Evolutionary conservation across 78 protist genomes (phyloP).

Genomic region (Trichosphaerium sp.): DNA sequence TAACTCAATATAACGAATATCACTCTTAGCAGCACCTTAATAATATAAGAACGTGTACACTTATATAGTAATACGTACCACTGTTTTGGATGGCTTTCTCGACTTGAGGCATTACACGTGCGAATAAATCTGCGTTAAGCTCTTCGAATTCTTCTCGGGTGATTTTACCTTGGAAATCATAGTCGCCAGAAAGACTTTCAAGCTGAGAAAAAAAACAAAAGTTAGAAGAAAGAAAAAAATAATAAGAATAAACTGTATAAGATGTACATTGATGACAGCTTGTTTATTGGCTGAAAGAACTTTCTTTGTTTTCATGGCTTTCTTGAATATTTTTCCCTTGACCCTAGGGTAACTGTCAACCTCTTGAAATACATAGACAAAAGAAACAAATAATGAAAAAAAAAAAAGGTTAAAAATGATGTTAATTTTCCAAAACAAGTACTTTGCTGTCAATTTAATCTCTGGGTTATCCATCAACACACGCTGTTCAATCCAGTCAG

Average conservation of each 20-base stretch:
- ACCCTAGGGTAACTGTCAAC: too few species aligned
- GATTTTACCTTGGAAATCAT: conserved; percentile 27
- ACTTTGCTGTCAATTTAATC: too few species aligned
- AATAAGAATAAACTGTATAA: too few species aligned
- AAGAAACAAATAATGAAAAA: too few species aligned
- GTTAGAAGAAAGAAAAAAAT: too few species aligned
- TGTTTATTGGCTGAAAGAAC: conserved; percentile 59
- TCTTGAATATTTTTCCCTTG: conserved; percentile 53
- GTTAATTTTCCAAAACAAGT: too few species aligned
- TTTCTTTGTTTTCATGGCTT: conserved; percentile 52
- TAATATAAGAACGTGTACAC: too few species aligned
- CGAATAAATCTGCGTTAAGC: conserved; percentile 20
- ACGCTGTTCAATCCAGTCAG: too few species aligned
- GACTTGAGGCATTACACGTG: conserved; percentile 28
- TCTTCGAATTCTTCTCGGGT: conserved; percentile 49
- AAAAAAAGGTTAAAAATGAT: too few species aligned
- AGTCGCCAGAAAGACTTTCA: conserved; percentile 37
- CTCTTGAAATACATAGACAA: neutral
- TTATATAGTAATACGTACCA: too few species aligned
- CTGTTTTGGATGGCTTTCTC: conserved; percentile 2
- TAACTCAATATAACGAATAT: neutral
- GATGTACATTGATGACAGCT: conserved; percentile 14
- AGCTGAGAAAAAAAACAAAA: neutral
- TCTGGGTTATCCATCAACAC: too few species aligned
- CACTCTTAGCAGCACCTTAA: neutral